A percentile compares a stretch with the other conserved stretches of the same genome.
These are phyloP conservation scores for Lindgomyces ingoldianus DNA, from an alignment of 495 filamentous ascomycete species.

Conservation along the genomic window DNA sequence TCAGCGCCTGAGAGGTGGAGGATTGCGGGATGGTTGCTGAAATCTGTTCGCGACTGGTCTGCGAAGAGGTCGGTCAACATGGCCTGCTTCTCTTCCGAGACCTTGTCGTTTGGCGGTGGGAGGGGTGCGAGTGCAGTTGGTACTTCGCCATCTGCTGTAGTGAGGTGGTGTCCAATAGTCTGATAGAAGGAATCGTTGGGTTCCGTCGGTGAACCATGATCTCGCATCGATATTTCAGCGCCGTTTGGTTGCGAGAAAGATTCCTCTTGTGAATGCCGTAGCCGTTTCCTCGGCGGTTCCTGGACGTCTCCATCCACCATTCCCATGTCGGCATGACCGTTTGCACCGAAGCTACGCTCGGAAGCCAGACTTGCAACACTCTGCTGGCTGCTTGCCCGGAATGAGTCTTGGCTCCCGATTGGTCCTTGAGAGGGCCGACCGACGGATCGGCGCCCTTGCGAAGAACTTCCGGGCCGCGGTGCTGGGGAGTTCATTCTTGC, in stretches of 20 bases:
- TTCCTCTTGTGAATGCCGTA: constrained; percentile 56
- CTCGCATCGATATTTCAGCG: constrained; percentile 53
- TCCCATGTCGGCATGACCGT: constrained; percentile 55
- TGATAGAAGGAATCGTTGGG: constrained; percentile 83
- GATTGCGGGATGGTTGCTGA: constrained; percentile 64
- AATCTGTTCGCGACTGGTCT: constrained; percentile 65
- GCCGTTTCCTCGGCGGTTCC: constrained; percentile 85
- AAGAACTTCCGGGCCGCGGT: constrained; percentile 55
- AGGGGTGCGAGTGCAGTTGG: constrained; percentile 67
- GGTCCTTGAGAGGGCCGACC: constrained; percentile 65
- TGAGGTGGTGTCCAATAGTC: constrained; percentile 53
- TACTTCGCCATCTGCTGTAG: constrained; percentile 54
- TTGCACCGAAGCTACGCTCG: constrained; percentile 61
- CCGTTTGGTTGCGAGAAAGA: constrained; percentile 45
- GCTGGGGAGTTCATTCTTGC: constrained; percentile 87
- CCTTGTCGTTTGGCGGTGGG: constrained; percentile 63
- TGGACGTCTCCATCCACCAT: constrained; percentile 43
- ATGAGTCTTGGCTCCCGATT: constrained; percentile 64
- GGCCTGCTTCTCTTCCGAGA: constrained; percentile 71
- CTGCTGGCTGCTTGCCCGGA: constrained; percentile 63
- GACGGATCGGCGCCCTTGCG: constrained; percentile 50
- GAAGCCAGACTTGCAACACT: constrained; percentile 65
- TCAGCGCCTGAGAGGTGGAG: constrained; percentile 74
- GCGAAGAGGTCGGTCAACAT: constrained; percentile 86
- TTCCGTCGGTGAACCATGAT: constrained; percentile 74